Base-by-base conservation (phyloP, 108 stramenopile genomes). In the Skeletonema grethae region DNA sequence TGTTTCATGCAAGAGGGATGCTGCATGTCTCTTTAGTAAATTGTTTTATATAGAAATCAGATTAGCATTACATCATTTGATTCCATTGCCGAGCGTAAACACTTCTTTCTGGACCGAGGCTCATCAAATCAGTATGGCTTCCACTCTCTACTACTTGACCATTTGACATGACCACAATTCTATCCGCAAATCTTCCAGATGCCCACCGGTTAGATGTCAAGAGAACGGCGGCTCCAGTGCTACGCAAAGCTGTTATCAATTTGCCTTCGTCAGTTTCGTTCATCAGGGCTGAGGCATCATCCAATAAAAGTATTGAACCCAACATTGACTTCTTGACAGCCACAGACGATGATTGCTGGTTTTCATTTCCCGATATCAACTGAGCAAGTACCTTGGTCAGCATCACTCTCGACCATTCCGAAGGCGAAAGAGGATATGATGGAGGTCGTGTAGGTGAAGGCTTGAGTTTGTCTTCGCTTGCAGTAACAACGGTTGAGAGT, bases 21-120 rank as follows among this genome's bases (percentile, higher is more conserved):
- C 50, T 53, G 50, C 22, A 22, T 53, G 50, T 53, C 50, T 53
- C 22, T 53, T 53, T 24, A 53, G 20, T 53, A 53, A 22, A 53
- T 53, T 53, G 50, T 53, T 53, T 53, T 53, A 53, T 53, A 53
- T 53, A 53, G 50, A 53, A 53, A 53, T 53, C 50, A 53, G 20
- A 53, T 53, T 53, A 22, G 22, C 50, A 53, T 53, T 53, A 53
- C 22, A 53, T 53, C 89, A 94, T 89, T 6, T 84, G 86, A 77
- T 87, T 86, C 94, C 94, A 95, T 34, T 90, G 88, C 10, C 84
- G 80, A 0, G 94, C 94, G 76, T 95, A 95, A 65, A 92, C 32
- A 67, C 89, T 90, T 53, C 89, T 82, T 61, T 91, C 88, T 8
- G 91, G 88, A 29, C 91, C 94, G 13, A 89, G 77, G 57, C 73